These are phyloP conservation scores for Trypanosoma vivax DNA, from an alignment of 208 protist genomes.

Conservation along the genomic window DNA sequence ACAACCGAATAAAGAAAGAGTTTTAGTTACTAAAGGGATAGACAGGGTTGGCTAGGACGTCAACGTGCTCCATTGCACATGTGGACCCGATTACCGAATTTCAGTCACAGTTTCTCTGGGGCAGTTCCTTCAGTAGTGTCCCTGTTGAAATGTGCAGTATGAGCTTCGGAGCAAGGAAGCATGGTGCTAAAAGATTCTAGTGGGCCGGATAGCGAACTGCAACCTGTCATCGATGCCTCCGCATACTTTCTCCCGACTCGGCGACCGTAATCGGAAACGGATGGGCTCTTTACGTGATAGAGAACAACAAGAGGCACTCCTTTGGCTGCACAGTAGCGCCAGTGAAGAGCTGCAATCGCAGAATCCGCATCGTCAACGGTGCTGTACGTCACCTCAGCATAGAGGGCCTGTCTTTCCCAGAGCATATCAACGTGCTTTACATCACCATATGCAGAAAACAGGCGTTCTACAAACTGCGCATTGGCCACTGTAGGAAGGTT, in stretches of 20 bases:
- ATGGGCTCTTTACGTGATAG: conserved; percentile 58
- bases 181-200: conserved; percentile 61
- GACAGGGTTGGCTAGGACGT: too few relatives aligned
- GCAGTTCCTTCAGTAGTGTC: conserved; percentile 29
- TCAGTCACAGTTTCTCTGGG: too few relatives aligned
- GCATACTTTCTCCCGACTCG: conserved; percentile 60
- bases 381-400: conserved; percentile 66
- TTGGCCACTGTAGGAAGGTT: conserved; percentile 75
- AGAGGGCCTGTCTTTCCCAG: conserved; percentile 38
- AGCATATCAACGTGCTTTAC: conserved; percentile 57
- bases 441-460: conserved; percentile 77
- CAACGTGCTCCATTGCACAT: too few relatives aligned
- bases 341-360: conserved; percentile 76
- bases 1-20: too few relatives aligned
- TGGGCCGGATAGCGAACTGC: conserved; percentile 29
- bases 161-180: conserved; percentile 47
- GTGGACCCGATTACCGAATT: too few relatives aligned
- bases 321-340: conserved; percentile 63
- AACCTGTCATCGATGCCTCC: conserved; percentile 39
- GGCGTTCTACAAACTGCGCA: conserved; percentile 69
- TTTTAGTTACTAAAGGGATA: too few relatives aligned
- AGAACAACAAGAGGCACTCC: conserved; percentile 74
- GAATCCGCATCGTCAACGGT: conserved; percentile 72
- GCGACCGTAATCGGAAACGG: conserved; percentile 59
- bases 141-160: conserved; percentile 47